Percentiles rank a stretch among this genome's conserved stretches.
phyloP scores from a whole-genome alignment of 306 rosid species.

The Styphnolobium japonicum region DNA sequence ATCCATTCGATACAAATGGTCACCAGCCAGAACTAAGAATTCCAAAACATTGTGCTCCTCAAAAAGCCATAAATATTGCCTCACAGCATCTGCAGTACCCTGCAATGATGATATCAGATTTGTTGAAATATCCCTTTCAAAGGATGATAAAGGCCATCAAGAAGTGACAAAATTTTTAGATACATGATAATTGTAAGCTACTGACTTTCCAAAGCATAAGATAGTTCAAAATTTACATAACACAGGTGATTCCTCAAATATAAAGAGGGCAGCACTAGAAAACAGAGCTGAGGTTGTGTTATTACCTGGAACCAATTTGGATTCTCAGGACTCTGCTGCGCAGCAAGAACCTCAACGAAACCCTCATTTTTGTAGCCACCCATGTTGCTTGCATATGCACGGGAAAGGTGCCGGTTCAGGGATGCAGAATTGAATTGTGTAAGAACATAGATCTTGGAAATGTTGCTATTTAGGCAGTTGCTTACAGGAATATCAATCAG shows the following conservation, averaged over 20 bases:
- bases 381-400: constrained; percentile 95
- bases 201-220: background rate
- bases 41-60: constrained; percentile 97
- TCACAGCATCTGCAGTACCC: constrained; percentile 99
- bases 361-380: constrained; percentile 97
- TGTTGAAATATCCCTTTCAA: constrained; percentile 2
- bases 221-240: background rate
- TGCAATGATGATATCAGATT: constrained; percentile 18
- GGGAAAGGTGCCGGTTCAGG: constrained; percentile 92
- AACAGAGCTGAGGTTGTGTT: background rate
- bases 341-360: constrained; percentile 97
- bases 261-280: background rate
- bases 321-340: constrained; percentile 99
- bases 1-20: constrained; percentile 95
- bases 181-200: background rate
- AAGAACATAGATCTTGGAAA: constrained; percentile 92
- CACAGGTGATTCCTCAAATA: background rate
- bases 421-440: constrained; percentile 98
- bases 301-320: constrained; percentile 99
- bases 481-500: constrained; percentile 96
- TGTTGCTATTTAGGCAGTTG: constrained; percentile 90
- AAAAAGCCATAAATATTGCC: constrained; percentile 94
- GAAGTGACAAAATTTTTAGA: background rate
- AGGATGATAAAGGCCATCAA: background rate
- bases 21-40: constrained; percentile 84